phyloP scores from a whole-genome alignment of 2,329 filamentous ascomycete genomes.

The Aureobasidium musti region DNA sequence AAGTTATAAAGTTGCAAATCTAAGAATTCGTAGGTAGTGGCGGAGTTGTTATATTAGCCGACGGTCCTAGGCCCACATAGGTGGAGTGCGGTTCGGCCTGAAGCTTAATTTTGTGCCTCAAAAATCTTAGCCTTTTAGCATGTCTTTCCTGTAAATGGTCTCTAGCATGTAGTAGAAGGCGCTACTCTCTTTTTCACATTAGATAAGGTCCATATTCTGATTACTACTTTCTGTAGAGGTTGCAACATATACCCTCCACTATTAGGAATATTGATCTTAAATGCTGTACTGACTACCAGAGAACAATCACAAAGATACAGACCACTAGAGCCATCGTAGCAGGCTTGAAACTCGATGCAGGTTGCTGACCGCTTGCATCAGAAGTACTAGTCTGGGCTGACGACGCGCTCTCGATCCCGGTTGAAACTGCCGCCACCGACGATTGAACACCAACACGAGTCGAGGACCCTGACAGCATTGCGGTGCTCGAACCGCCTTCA shows the following conservation, averaged over 20 bases:
- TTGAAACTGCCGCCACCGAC: background rate
- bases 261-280: too few species aligned
- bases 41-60: too few species aligned
- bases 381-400: background rate
- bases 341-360: background rate
- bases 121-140: background rate
- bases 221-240: background rate
- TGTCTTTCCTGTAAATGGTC: background rate
- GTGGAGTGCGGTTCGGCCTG: background rate
- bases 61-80: background rate
- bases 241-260: too few species aligned
- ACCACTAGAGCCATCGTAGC: background rate
- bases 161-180: too few species aligned
- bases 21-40: too few species aligned
- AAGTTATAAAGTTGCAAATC: too few species aligned
- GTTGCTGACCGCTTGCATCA: conserved; percentile 1
- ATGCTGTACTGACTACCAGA: background rate
- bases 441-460: background rate
- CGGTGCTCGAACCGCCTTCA: background rate
- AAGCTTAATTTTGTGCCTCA: background rate
- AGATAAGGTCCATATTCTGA: background rate
- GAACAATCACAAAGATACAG: background rate
- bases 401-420: background rate
- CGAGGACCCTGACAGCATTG: background rate
- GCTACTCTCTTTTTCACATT: background rate